Evolutionary conservation across 495 filamentous ascomycete species (phyloP).

Genomic region (Hyaloscypha bicolor): DNA sequence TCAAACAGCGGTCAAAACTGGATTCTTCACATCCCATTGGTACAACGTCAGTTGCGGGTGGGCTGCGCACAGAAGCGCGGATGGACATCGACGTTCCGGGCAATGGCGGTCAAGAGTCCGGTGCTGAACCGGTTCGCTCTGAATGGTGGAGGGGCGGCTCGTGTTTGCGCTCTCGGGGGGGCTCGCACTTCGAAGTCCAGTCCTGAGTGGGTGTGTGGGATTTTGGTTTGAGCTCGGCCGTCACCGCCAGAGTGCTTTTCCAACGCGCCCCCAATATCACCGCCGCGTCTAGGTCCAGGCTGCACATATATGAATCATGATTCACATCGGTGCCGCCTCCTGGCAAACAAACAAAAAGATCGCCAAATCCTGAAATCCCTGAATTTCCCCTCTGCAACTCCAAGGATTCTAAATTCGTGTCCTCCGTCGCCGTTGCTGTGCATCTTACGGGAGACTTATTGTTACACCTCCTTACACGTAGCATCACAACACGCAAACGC

Average conservation of each 20-base stretch:
- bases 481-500: neutral
- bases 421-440: neutral
- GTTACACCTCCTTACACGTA: neutral
- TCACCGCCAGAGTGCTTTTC: neutral
- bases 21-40: neutral
- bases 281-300: no score
- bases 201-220: no score
- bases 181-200: no score
- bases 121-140: slow-evolving; percentile 5
- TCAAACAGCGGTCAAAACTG: slow-evolving; percentile 3
- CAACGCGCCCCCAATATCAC: neutral
- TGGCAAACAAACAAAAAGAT: neutral
- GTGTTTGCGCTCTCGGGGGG: no score
- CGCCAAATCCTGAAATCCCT: neutral
- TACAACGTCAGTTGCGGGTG: neutral
- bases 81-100: neutral
- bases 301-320: neutral
- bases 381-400: neutral
- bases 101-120: slow-evolving; percentile 10
- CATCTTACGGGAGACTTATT: neutral
- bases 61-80: neutral
- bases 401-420: neutral
- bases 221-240: no score
- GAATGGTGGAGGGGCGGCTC: slow-evolving; percentile 2
- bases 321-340: neutral